phyloP scores from a whole-genome alignment of 2,329 filamentous ascomycete genomes.

The Emergomyces orientalis region DNA sequence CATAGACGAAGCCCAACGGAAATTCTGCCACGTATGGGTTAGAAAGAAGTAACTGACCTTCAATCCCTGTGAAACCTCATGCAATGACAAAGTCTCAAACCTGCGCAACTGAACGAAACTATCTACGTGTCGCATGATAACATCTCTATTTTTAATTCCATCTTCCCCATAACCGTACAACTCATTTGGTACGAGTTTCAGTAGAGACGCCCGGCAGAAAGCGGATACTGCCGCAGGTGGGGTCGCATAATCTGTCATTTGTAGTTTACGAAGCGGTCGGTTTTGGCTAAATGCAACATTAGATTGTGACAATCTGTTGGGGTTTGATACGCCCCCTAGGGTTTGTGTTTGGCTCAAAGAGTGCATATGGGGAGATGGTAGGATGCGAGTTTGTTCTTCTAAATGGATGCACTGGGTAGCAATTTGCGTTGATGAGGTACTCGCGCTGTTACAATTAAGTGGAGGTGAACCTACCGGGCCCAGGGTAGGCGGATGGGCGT shows the following conservation, averaged over 20 bases:
- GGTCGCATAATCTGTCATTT: slow-evolving; percentile 59
- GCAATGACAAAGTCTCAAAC: slow-evolving; percentile 71
- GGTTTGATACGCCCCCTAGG: background rate
- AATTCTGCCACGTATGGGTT: background rate
- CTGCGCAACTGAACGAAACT: slow-evolving; percentile 66
- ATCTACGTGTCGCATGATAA: slow-evolving; percentile 61
- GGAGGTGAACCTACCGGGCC: slow-evolving; percentile 17
- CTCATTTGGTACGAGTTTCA: slow-evolving; percentile 60
- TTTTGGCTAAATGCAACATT: slow-evolving; percentile 15
- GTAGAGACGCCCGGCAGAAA: slow-evolving; percentile 71
- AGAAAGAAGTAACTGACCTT: slow-evolving; percentile 45
- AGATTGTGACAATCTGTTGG: slow-evolving; percentile 12
- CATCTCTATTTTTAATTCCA: slow-evolving; percentile 50
- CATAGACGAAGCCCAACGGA: background rate
- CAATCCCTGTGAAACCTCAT: slow-evolving; percentile 65
- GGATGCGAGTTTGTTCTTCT: background rate
- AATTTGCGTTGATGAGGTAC: background rate
- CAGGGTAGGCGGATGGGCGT: background rate
- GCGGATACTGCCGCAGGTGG: slow-evolving; percentile 63
- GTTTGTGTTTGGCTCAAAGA: slow-evolving; percentile 10
- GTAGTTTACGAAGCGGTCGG: slow-evolving; percentile 13
- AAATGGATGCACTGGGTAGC: background rate
- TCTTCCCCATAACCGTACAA: slow-evolving; percentile 60
- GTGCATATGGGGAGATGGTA: background rate
- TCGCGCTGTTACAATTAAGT: background rate